Percentiles rank a stretch among this genome's conserved stretches.
Conservation (phyloP, 2,329 filamentous ascomycete species). For the Trichoderma arundinaceum region DNA sequence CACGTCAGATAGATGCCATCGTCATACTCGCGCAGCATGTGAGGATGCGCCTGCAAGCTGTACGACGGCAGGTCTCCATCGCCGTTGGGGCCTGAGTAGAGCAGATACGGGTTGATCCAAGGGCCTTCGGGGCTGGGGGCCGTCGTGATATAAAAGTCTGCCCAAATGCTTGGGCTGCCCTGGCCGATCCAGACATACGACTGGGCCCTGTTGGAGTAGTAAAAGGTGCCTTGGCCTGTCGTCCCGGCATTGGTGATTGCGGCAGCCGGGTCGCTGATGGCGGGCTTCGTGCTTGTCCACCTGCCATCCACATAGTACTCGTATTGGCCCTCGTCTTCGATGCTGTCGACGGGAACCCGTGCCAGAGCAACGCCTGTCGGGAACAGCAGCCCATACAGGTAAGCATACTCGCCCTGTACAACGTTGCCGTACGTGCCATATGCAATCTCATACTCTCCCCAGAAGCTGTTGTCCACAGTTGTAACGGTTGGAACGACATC, state of each 20-base stretch:
- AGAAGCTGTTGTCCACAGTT: slow-evolving; percentile 31
- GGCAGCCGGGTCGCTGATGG: slow-evolving; percentile 30
- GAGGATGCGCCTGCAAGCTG: slow-evolving; percentile 32
- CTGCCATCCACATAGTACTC: slow-evolving; percentile 34
- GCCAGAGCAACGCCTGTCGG: slow-evolving; percentile 34
- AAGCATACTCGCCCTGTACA: slow-evolving; percentile 34
- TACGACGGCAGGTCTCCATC: slow-evolving; percentile 30
- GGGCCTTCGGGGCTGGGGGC: slow-evolving; percentile 33
- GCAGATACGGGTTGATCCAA: slow-evolving; percentile 30
- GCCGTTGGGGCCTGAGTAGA: slow-evolving; percentile 28
- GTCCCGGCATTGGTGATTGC: slow-evolving; percentile 35
- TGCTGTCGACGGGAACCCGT: slow-evolving; percentile 31
- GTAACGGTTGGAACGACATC: slow-evolving; percentile 32
- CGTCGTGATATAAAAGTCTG: slow-evolving; percentile 37
- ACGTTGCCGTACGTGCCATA: slow-evolving; percentile 35
- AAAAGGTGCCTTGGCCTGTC: slow-evolving; percentile 37
- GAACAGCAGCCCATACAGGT: slow-evolving; percentile 34
- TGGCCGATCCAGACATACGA: slow-evolving; percentile 38
- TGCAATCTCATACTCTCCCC: slow-evolving; percentile 31
- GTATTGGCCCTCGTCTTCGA: slow-evolving; percentile 35
- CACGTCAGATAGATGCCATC: slow-evolving; percentile 33
- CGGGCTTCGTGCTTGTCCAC: slow-evolving; percentile 33
- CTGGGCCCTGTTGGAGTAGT: slow-evolving; percentile 34
- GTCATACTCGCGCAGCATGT: slow-evolving; percentile 28
- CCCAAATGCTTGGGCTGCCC: slow-evolving; percentile 31